Evolutionary conservation across 139 green algal species (phyloP).

Genomic region (Yamagishiella unicocca): DNA sequence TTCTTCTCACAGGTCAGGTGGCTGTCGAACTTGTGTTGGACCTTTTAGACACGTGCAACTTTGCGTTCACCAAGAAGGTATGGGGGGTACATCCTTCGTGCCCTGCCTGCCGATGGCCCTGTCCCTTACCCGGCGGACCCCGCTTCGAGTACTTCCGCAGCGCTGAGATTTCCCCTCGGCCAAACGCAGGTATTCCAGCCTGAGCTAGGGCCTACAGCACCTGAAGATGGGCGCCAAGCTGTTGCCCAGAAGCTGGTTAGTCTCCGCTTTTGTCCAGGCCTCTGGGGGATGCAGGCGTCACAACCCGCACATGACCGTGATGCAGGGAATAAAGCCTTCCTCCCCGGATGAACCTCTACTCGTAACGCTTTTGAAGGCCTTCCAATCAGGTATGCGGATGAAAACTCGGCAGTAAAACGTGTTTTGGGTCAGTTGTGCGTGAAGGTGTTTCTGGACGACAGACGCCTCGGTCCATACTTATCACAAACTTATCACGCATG

Average conservation of each 20-base stretch:
- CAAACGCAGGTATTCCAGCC: slow-evolving; percentile 29
- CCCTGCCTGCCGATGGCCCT: not conserved
- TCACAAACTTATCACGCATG: too few species aligned
- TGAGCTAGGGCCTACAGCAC: slow-evolving; percentile 6
- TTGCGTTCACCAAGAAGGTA: slow-evolving; percentile 33
- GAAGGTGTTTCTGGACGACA: too few species aligned
- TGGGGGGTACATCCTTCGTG: not conserved
- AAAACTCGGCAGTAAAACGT: too few species aligned
- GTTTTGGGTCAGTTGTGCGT: too few species aligned
- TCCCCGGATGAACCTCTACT: slow-evolving; percentile 24
- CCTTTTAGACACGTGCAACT: slow-evolving; percentile 28
- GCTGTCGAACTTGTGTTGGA: slow-evolving; percentile 35
- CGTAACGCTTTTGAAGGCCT: slow-evolving; percentile 14
- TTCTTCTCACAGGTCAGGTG: not conserved
- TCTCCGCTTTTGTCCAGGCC: too few species aligned
- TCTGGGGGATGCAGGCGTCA: too few species aligned
- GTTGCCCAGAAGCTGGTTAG: not conserved
- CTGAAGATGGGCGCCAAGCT: not conserved
- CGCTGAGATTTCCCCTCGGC: not conserved
- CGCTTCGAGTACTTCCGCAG: too few species aligned
- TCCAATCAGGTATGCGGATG: slow-evolving; percentile 31
- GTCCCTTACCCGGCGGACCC: too few species aligned
- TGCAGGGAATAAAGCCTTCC: slow-evolving; percentile 12
- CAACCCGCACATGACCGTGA: too few species aligned
- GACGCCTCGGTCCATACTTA: too few species aligned